Evolutionary conservation across 2,329 filamentous ascomycete species (phyloP), one percentile per base, ranked within the genome.

Genomic region (Cadophora sp.): DNA sequence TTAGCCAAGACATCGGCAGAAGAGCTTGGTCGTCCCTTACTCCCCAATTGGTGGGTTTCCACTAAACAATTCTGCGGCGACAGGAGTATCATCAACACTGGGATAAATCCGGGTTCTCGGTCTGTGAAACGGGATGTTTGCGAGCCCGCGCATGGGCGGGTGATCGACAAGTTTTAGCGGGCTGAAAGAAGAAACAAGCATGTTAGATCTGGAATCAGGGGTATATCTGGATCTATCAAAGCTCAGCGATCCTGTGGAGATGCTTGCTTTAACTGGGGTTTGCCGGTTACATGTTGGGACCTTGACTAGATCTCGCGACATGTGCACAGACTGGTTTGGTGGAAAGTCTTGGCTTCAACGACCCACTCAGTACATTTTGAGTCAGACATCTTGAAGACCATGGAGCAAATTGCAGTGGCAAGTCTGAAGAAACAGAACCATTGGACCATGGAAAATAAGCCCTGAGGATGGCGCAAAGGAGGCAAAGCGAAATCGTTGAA

Each of bases 61-160:
- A 14, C 20, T 20, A 41, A 58, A 24, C 55, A 58, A 24, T 58
- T 58, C 36, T 41, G 55, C 20, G 36, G 55, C 55, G 20, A 2
- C 22, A 18, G 33, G 24, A 39, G 33, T 58, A 14, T 58, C 55
- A 58, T 13, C 43, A n/a, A 27, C 18, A 5, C 33, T 39, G 36
- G n/a, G 11, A 16, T 18, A 8, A n/a, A 20, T 24, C 45, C 20
- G 45, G 4, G 18, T 39, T 27, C 20, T 41, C 20, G 33, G 20
- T 43, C 36, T 8, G 33, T 58, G 55, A 58, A 36, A 58, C 55
- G 9, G 4, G 20, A 58, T 41, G 36, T 58, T 58, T 58, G 53
- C 50, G 50, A 53, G 27, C 27, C 14, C 33, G 7, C 43, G 55
- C 55, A 43, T 39, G 33, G 55, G 20, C 55, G 36, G 55, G 55